Conservation (phyloP, 331 rosid species). For the Arachis monticola region DNA sequence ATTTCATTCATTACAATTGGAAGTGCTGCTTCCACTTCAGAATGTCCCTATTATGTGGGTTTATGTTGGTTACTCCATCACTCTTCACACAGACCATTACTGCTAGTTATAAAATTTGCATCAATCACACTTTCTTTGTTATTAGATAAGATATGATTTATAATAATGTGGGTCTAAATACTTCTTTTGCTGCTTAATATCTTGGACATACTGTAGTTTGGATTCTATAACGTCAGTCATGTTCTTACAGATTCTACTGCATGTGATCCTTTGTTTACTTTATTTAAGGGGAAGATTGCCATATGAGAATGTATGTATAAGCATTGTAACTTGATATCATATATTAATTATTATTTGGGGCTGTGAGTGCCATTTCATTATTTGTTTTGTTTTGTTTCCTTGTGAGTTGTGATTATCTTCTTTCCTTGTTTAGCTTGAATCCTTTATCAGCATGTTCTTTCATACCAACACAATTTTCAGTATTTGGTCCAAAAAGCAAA, state of each 20-base stretch:
- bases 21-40: constrained; percentile 30
- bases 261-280: constrained; percentile 34
- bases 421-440: constrained; percentile 54
- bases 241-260: constrained; percentile 36
- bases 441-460: constrained; percentile 37
- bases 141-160: no score
- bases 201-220: background rate
- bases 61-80: constrained; percentile 22
- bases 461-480: constrained; percentile 46
- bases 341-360: constrained; percentile 19
- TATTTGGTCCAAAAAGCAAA: constrained; percentile 59
- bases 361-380: constrained; percentile 39
- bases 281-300: constrained; percentile 26
- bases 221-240: constrained; percentile 21
- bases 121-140: no score
- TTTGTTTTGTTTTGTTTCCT: constrained; percentile 29
- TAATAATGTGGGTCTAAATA: background rate
- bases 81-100: constrained; percentile 7
- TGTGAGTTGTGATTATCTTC: constrained; percentile 21
- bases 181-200: background rate
- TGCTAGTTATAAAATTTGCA: background rate
- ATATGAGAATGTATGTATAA: constrained; percentile 6
- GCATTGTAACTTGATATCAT: constrained; percentile 21
- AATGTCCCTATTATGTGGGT: constrained; percentile 1
- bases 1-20: constrained; percentile 14